Base-by-base conservation (phyloP, 352 stramenopile genomes). In the Plasmopara halstedii region DNA sequence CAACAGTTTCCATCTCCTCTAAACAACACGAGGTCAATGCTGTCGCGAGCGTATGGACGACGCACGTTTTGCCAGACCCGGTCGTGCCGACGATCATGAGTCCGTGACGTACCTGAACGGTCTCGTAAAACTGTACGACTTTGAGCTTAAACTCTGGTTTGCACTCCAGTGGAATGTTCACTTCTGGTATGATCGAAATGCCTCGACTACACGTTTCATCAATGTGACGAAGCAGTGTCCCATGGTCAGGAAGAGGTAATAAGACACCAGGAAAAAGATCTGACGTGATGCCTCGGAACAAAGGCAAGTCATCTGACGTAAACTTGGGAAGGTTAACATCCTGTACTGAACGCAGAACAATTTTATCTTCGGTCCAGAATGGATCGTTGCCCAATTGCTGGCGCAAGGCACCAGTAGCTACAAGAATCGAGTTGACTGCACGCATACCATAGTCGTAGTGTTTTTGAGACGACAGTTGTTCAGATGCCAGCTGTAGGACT, bases 381-480 rank as follows among this genome's bases (percentile, higher is more conserved):
- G 78, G 75, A 36, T 97, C 79, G 17, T 95, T 79, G 2, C 78
- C 84, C 1, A 96, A 64, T n/a, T 93, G 70, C 31, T 97, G 83
- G 0, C 89, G 73, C 23, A 98, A 57, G 14, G 90, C 91, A 19
- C 92, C 89, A n/a, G 85, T 86, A 0, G 91, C 92, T 7, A 97
- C 84, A 14, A 98, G 74, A 46, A 97, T 96, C 15, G 92, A 97
- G 53, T 97, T 97, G 2, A 97, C 89, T 5, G 94, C 93, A 25
- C 92, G 77, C 88, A 98, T 98, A 25, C 92, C 92, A 54, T 97
- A 98, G 64, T 98, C 92, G 50, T 98, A 98, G 59, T 98, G 92
- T 31, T 94, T 95, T 50, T 98, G 92, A 0, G 79, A 95, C 33
- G 80, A 96, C 9, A 97, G 62, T 53, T 98, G 92, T 50, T 98